Conservation (phyloP, 2,329 filamentous ascomycete species). For the Grosmannia serpens region DNA sequence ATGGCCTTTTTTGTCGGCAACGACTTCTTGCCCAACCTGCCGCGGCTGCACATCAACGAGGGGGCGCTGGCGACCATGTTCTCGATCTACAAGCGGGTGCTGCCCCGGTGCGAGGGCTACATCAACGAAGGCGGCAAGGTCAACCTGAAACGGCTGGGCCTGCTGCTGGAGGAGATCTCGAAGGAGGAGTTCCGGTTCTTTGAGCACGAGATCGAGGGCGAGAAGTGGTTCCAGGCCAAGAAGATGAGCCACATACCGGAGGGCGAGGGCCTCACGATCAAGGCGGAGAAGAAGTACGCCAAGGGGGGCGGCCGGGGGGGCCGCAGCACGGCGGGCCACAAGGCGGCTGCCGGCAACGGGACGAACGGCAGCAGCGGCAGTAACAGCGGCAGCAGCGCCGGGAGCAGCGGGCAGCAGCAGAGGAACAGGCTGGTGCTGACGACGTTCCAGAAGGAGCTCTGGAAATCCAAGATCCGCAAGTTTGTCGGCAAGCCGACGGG, state of each 20-base stretch:
- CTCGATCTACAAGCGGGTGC: conserved; percentile 80
- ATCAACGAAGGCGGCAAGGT: conserved; percentile 94
- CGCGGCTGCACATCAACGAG: conserved; percentile 95
- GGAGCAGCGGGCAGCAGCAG: conserved; percentile 7
- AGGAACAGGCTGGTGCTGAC: conserved; percentile 63
- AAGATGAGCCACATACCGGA: conserved; percentile 45
- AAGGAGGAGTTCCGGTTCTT: conserved; percentile 90
- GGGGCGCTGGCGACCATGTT: conserved; percentile 97
- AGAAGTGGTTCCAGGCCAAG: conserved; percentile 87
- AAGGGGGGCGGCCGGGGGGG: not conserved
- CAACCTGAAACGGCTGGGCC: conserved; percentile 66
- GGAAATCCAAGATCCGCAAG: conserved; percentile 67
- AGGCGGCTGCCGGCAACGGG: conserved; percentile 26
- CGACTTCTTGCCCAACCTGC: conserved; percentile 95
- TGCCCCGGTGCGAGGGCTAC: conserved; percentile 82
- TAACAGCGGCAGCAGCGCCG: not conserved
- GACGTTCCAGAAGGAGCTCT: conserved; percentile 68
- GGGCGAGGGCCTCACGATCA: conserved; percentile 36
- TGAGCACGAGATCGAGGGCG: conserved; percentile 77
- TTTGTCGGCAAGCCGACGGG: conserved; percentile 62
- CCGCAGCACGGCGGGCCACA: not conserved
- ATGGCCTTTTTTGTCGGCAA: conserved; percentile 99
- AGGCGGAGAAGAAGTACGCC: conserved; percentile 6
- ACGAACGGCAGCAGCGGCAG: not conserved
- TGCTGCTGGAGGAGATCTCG: conserved; percentile 72